A percentile compares a stretch with the other conserved stretches of the same genome.
Evolutionary conservation across 257 asterid genomes (phyloP).

Genomic region (Nicotiana obtusifolia): DNA sequence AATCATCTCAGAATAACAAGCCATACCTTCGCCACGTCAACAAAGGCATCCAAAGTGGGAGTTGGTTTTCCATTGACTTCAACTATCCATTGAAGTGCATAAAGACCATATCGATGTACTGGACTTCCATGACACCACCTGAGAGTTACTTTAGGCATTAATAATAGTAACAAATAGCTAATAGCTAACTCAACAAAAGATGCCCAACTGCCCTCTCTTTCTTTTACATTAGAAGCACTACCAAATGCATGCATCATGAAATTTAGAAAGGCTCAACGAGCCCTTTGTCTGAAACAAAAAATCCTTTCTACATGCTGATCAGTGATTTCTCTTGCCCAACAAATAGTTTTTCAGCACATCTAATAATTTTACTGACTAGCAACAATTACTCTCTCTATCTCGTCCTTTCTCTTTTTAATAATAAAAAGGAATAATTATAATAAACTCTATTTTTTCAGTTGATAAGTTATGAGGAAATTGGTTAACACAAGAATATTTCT

Average conservation of each 20-base stretch:
- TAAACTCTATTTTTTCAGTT: not conserved
- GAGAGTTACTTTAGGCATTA: conserved; percentile 16
- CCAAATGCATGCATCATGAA: not conserved
- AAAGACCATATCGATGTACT: conserved; percentile 80
- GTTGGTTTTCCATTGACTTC: conserved; percentile 92
- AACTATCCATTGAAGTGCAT: conserved; percentile 97
- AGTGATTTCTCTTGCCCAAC: not conserved
- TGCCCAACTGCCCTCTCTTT: not conserved
- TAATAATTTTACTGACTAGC: not conserved
- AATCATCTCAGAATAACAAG: not conserved
- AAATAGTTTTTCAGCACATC: not conserved
- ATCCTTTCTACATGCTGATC: not conserved
- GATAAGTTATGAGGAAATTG: not conserved
- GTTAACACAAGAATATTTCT: not conserved
- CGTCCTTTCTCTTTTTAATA: not conserved
- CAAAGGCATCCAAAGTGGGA: conserved; percentile 85
- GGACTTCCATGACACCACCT: conserved; percentile 99
- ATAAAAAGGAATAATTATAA: not conserved
- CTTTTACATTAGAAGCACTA: not conserved
- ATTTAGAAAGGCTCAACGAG: not conserved
- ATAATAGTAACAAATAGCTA: not conserved
- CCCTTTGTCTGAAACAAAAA: not conserved
- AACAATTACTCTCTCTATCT: not conserved
- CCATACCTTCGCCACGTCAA: conserved; percentile 74
- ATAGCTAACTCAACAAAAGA: not conserved